Base-by-base conservation (phyloP, 208 protist genomes). In the Leishmania braziliensis region DNA sequence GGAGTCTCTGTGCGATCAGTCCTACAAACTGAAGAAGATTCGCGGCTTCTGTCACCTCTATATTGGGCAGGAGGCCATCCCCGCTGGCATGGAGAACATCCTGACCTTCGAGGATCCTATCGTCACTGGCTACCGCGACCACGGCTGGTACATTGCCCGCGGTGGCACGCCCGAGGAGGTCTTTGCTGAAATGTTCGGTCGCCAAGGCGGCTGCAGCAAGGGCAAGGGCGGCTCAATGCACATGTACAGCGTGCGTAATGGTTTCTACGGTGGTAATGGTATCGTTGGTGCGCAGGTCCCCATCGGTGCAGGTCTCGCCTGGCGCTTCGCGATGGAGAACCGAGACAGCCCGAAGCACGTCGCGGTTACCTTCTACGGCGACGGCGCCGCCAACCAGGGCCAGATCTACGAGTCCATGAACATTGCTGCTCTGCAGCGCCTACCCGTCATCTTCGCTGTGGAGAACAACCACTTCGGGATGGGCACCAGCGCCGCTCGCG, bases 391-490 rank as follows among this genome's bases (percentile, higher is more conserved):
- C 82, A 99, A 99, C 89, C 94, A 98, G 92, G 99, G 99, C 39
- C 99, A 99, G 92, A 81, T 99, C 5, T 99, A 97, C 89, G 99
- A 99, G 94, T 95, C 98, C 9, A 98, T 98, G 91, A 99, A 99
- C 91, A 99, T 99, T 92, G 98, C 98, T 29, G 92, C 92, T 36
- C 90, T 99, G n/a, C 99, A 99, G 96, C 97, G 99, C 85, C 91
- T 99, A 70, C 99, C 99, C 70, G 80, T 93, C 56, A 96, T 99
- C 76, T 99, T 99, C 84, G 89, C 98, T 2, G 96, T 97, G 88
- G 99, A 99, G 90, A 99, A 99, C 93, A 99, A 99, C 90, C 89
- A 98, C 75, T 99, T 98, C 88, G 99, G 98, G 86, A 99, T 99
- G 99, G 99, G 98, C 77, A 99, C 99, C 23, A 95, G 94, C 76